phyloP scores from a whole-genome alignment of 2,329 filamentous ascomycete genomes.

The Colletotrichum lindemuthianum region DNA sequence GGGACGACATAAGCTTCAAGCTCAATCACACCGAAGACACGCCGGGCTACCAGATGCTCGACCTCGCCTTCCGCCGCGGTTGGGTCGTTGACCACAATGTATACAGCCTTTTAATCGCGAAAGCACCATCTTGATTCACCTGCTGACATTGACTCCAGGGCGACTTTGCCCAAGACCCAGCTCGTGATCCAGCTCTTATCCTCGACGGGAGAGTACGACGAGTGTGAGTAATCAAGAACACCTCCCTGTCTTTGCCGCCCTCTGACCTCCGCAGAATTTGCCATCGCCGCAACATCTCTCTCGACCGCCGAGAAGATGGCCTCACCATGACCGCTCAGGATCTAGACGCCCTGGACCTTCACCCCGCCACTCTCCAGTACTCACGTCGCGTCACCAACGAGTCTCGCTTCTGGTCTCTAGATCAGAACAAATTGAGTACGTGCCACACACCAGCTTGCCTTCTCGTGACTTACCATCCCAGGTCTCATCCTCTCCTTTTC shows the following conservation, averaged over 20 bases:
- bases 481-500: constrained; percentile 58
- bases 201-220: constrained; percentile 49
- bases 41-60: constrained; percentile 44
- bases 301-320: constrained; percentile 47
- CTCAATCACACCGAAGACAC: constrained; percentile 46
- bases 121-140: not conserved
- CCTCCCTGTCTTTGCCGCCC: too few relatives aligned
- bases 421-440: constrained; percentile 47
- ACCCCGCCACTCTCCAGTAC: constrained; percentile 52
- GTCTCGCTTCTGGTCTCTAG: constrained; percentile 52
- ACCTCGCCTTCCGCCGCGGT: constrained; percentile 46
- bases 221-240: constrained; percentile 41
- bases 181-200: constrained; percentile 20
- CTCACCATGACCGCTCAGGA: constrained; percentile 49
- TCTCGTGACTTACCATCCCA: constrained; percentile 34
- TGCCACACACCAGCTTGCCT: not conserved
- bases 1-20: constrained; percentile 41
- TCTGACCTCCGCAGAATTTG: constrained; percentile 43
- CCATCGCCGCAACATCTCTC: constrained; percentile 46
- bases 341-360: constrained; percentile 48
- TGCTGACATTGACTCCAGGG: constrained; percentile 28
- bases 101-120: not conserved
- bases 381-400: constrained; percentile 51
- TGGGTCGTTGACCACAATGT: constrained; percentile 44
- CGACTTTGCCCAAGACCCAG: constrained; percentile 28